Evolutionary conservation across 1,284 basidiomycete species (phyloP).

Genomic region (Fomitiporia mediterranea): DNA sequence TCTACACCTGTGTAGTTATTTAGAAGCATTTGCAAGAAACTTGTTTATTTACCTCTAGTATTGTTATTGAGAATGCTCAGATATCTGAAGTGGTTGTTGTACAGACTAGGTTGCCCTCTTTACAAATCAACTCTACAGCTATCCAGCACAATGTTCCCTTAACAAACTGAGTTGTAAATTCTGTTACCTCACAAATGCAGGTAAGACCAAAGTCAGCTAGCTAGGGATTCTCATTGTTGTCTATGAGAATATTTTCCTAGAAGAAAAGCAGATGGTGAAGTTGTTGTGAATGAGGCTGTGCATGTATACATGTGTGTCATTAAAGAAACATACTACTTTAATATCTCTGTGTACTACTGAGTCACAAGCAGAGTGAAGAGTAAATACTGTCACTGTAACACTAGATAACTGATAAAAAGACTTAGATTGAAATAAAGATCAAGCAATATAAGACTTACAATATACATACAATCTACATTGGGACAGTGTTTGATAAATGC

Average conservation of each 20-base stretch:
- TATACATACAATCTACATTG: too few species aligned
- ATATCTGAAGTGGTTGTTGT: not conserved
- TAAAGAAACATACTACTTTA: conserved; percentile 4
- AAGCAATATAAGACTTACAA: too few species aligned
- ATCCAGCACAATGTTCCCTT: conserved; percentile 14
- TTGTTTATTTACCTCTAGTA: not conserved
- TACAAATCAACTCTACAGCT: conserved; percentile 1
- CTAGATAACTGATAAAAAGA: too few species aligned
- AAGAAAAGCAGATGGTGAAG: too few species aligned
- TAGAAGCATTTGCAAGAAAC: too few species aligned
- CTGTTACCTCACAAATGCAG: not conserved
- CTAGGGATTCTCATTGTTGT: conserved; percentile 4
- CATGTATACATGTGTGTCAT: too few species aligned
- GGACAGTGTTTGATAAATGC: too few species aligned
- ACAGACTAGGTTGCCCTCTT: not conserved
- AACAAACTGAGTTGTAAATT: conserved; percentile 12
- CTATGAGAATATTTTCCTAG: conserved; percentile 14
- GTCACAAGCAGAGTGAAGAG: not conserved
- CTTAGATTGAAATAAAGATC: too few species aligned
- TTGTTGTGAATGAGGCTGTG: too few species aligned
- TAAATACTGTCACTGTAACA: not conserved
- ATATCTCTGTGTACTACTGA: conserved; percentile 1
- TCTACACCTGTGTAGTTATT: too few species aligned
- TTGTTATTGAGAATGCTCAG: conserved; percentile 2
- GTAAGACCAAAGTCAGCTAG: conserved; percentile 13